Evolutionary conservation across 306 rosid species (phyloP).

Genomic region (Vicia villosa): DNA sequence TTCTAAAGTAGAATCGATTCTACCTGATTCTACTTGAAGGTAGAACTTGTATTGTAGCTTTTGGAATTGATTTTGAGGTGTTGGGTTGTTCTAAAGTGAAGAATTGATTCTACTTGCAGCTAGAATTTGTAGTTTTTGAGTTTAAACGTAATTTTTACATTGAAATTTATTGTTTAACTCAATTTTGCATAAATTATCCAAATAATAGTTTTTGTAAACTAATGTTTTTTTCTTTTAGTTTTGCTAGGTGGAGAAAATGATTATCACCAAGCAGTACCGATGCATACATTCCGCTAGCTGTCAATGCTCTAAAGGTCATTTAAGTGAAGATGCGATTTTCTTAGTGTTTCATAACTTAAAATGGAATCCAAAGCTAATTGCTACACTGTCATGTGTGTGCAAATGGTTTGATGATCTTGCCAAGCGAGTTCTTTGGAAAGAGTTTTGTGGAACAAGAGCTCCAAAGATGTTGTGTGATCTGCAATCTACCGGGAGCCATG

Average conservation of each 20-base stretch:
- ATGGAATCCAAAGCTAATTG: constrained; percentile 90
- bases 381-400: constrained; percentile 81
- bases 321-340: constrained; percentile 82
- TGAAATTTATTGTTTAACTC: no score
- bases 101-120: no score
- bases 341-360: constrained; percentile 70
- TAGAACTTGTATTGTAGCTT: no score
- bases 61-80: no score
- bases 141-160: no score
- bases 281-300: constrained; percentile 92
- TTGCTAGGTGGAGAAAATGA: constrained; percentile 62
- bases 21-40: no score
- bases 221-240: constrained; percentile 25
- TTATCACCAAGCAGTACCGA: constrained; percentile 85
- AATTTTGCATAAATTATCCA: not conserved
- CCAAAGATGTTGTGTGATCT: constrained; percentile 90
- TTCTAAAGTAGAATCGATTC: no score
- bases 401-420: constrained; percentile 99
- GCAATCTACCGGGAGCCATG: constrained; percentile 87
- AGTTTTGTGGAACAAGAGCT: constrained; percentile 86
- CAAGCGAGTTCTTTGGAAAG: constrained; percentile 91
- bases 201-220: constrained; percentile 20
- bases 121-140: no score
- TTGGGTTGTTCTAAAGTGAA: no score
- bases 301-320: constrained; percentile 85